Percentiles rank a stretch among this genome's conserved stretches.
These are phyloP conservation scores for Amanita thiersii DNA, from an alignment of 768 basidiomycete genomes.

Conservation along the genomic window DNA sequence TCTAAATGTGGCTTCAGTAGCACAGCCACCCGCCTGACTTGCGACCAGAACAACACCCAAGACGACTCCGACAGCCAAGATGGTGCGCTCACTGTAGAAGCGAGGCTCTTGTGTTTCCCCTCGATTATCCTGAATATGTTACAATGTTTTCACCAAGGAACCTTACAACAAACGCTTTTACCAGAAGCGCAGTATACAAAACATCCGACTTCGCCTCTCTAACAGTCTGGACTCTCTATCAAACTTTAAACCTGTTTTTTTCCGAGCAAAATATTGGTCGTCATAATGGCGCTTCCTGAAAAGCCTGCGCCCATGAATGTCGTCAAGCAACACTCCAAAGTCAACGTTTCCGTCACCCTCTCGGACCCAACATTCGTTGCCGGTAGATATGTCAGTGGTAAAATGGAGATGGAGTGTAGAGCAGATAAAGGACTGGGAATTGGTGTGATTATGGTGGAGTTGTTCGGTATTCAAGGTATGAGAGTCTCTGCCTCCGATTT, in stretches of 20 bases:
- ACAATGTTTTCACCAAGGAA: constrained; percentile 2
- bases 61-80: constrained; percentile 4
- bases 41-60: no score
- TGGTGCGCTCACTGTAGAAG: constrained; percentile 1
- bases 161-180: background rate
- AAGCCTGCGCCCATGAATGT: constrained; percentile 67
- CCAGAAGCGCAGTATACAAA: constrained; percentile 5
- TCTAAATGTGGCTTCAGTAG: background rate
- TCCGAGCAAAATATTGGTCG: background rate
- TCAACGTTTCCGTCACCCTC: constrained; percentile 58
- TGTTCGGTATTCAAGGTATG: constrained; percentile 66
- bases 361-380: constrained; percentile 57
- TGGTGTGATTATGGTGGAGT: constrained; percentile 68
- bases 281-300: constrained; percentile 6
- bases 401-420: constrained; percentile 73
- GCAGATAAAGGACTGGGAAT: constrained; percentile 71
- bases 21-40: background rate
- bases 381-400: constrained; percentile 59
- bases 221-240: background rate
- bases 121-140: background rate
- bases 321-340: constrained; percentile 69
- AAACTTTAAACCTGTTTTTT: no score
- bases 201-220: background rate
- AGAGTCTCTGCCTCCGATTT: constrained; percentile 1
- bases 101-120: constrained; percentile 1